Evolutionary conservation across 2,329 filamentous ascomycete species (phyloP), one percentile per base, ranked within the genome.

Genomic region (Didymellaceae sp.): DNA sequence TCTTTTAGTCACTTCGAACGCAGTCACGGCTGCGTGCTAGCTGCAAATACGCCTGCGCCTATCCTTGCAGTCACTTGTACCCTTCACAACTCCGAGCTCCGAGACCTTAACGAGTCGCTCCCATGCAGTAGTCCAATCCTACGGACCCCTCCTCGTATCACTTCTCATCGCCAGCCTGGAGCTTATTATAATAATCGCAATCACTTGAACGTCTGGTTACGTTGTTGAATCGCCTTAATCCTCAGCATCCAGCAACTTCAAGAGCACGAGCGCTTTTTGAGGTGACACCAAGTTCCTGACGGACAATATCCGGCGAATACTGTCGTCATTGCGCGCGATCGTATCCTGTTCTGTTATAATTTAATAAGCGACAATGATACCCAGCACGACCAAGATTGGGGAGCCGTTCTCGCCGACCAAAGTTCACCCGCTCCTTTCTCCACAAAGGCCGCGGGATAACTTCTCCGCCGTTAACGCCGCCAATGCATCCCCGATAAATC

Each of bases 381-480:
- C 58, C 38, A 55, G 47, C 5, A 52, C 46, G 35, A 53, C 45
- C 58, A 55, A 54, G 46, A 54, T 59, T 62, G 67, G 61, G 62
- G 67, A 68, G 59, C 67, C 67, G 59, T 68, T 65, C 47, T 62
- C 61, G 57, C 63, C 69, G 55, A 66, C 66, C 34, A 67, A 64
- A 55, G 60, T 71, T 44, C 68, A 70, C 43, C 65, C 69, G 54
- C 59, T 70, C 25, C 52, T 68, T 52, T 72, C 69, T 59, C 69
- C 70, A 64, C 68, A 63, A 33, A 54, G 52, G 51, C 33, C 61
- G 42, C 51, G 57, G 43, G 54, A 52, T 45, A 61, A 55, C 58
- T 68, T 61, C 67, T 64, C 66, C 65, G 66, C 55, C 42, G 56
- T 66, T 70, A 68, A 72, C 59, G 54, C 70, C 61, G 66, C 55